Conservation (phyloP, 345 rosid genomes). For the Pistacia integerrima region DNA sequence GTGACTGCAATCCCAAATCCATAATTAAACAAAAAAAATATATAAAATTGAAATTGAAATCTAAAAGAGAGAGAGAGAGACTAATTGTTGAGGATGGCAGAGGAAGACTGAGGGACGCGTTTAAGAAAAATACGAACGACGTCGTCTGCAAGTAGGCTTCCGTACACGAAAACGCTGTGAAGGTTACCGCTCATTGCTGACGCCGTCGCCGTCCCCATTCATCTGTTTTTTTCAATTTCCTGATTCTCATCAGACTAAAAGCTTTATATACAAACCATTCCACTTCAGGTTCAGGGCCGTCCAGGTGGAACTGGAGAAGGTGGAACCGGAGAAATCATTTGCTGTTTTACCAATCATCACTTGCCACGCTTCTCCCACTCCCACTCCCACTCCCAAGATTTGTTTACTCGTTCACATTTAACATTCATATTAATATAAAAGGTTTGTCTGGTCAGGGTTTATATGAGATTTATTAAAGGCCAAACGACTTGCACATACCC, state of each 20-base stretch:
- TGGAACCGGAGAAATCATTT: too few species aligned
- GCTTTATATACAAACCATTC: too few species aligned
- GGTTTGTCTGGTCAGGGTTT: too few species aligned
- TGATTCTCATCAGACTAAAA: not conserved
- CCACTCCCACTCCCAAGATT: too few species aligned
- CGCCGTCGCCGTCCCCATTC: not conserved
- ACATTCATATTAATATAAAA: too few species aligned
- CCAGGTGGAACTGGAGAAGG: too few species aligned
- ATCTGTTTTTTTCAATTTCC: too few species aligned
- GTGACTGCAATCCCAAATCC: slow-evolving; percentile 48
- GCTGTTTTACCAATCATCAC: not conserved
- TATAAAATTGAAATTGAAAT: not conserved
- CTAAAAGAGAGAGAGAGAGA: slow-evolving; percentile 22
- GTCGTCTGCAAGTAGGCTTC: slow-evolving; percentile 76
- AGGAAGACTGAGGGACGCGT: slow-evolving; percentile 57
- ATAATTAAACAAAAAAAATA: not conserved
- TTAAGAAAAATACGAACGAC: slow-evolving; percentile 69
- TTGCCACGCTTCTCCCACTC: not conserved
- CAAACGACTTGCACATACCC: too few species aligned
- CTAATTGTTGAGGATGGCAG: slow-evolving; percentile 70
- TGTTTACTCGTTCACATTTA: too few species aligned
- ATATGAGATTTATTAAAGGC: too few species aligned
- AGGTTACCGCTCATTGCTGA: not conserved
- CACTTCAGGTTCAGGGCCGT: too few species aligned
- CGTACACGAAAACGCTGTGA: slow-evolving; percentile 80